Evolutionary conservation across 2,329 filamentous ascomycete species (phyloP).

Genomic region (Aspergillus sp.): DNA sequence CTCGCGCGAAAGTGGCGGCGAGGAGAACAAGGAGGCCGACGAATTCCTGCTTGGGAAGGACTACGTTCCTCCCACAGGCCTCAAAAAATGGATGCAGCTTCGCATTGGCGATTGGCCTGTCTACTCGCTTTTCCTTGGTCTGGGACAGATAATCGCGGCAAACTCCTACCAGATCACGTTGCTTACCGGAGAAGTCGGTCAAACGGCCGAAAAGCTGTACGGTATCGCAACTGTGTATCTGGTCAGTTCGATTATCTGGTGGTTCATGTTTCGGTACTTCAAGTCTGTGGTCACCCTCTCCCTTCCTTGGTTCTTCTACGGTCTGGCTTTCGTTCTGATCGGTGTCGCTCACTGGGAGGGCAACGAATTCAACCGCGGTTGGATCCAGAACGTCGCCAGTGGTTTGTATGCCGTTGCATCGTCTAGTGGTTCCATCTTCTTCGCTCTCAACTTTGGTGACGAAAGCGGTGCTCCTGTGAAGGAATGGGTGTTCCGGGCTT

Average conservation of each 20-base stretch:
- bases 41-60: conserved; percentile 52
- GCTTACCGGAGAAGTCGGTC: conserved; percentile 56
- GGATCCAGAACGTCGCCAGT: conserved; percentile 56
- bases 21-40: conserved; percentile 37
- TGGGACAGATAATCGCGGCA: conserved; percentile 58
- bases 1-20: conserved; percentile 28
- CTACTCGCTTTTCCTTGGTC: conserved; percentile 55
- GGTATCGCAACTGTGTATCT: conserved; percentile 55
- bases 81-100: conserved; percentile 50
- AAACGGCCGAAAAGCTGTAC: conserved; percentile 55
- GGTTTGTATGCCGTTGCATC: conserved; percentile 58
- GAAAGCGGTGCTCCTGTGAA: conserved; percentile 57
- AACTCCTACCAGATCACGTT: conserved; percentile 64
- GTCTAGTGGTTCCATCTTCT: conserved; percentile 58
- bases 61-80: conserved; percentile 51
- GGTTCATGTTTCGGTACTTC: conserved; percentile 53
- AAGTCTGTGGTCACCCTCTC: conserved; percentile 54
- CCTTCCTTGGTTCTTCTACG: conserved; percentile 57
- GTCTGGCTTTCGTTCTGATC: conserved; percentile 56
- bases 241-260: conserved; percentile 54
- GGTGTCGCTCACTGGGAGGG: conserved; percentile 53
- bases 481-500: conserved; percentile 61
- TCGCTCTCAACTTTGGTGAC: conserved; percentile 60
- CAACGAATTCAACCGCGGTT: conserved; percentile 37
- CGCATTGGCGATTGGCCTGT: conserved; percentile 59